Percentiles rank a stretch among this genome's conserved stretches.
Evolutionary conservation across 352 stramenopile genomes (phyloP).

Genomic region (Phytophthora syringae): DNA sequence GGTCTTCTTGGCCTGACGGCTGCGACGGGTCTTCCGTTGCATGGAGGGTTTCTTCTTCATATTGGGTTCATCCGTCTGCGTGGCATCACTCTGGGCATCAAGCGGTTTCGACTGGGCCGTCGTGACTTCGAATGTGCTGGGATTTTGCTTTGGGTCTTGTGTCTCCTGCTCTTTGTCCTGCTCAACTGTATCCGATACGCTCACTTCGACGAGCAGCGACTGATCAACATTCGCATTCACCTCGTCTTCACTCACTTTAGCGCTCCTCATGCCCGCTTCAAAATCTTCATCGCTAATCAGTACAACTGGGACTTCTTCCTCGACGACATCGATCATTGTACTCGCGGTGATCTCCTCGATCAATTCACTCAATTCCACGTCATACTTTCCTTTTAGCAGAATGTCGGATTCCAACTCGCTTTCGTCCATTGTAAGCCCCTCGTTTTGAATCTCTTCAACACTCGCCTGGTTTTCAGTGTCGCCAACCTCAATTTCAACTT

Average conservation of each 20-base stretch:
- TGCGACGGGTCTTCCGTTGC: slow-evolving; percentile 14
- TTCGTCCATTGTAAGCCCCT: neutral
- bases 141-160: slow-evolving; percentile 8
- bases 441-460: slow-evolving; percentile 10
- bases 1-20: slow-evolving; percentile 12
- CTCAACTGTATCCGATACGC: neutral
- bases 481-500: slow-evolving; percentile 1
- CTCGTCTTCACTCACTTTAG: slow-evolving; percentile 1
- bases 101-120: neutral
- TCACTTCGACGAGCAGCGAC: slow-evolving; percentile 1
- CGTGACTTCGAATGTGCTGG: neutral
- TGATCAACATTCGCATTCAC: slow-evolving; percentile 7
- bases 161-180: slow-evolving; percentile 1
- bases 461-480: neutral
- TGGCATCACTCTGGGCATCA: slow-evolving; percentile 1
- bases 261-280: neutral
- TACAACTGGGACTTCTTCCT: neutral
- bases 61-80: neutral
- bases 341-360: slow-evolving; percentile 12
- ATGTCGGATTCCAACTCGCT: slow-evolving; percentile 1
- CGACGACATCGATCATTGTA: neutral
- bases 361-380: neutral
- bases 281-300: too few relatives aligned
- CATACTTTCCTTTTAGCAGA: slow-evolving; percentile 1
- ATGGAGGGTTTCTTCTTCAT: slow-evolving; percentile 21